Evolutionary conservation across 768 basidiomycete genomes (phyloP), one percentile per base, ranked within the genome.

Genomic region (Auriscalpium microsporum): DNA sequence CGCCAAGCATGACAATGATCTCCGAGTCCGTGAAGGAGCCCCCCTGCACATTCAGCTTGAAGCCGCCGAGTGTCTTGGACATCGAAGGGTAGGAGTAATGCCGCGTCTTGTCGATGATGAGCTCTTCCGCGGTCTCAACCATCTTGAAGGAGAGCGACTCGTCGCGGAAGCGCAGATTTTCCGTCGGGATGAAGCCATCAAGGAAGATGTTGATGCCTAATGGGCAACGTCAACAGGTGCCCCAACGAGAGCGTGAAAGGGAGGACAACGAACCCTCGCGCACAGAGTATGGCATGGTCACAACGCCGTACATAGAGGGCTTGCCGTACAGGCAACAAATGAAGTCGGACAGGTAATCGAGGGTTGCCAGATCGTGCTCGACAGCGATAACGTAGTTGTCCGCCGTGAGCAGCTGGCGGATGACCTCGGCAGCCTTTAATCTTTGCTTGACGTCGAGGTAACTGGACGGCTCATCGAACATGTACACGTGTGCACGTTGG

Each of bases 391-490:
- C 90, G 66, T 98, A 99, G 72, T 90, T 86, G 62, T 81, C 82
- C 0, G 93, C 83, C 8, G 72, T 78, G 49, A 97, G 81, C 55
- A 99, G 75, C 33, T 82, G 81, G 47, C 96, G 92, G 59, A 99
- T 98, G 56, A 94, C 92, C 64, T 94, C 85, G 9, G 96, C 96
- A 14, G 96, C 96, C 66, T 84, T 88, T 62, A 99, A 73, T 65
- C 96, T 89, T 70, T 99, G 96, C 71, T 82, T 90, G 72, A 98
- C 82, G 76, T 99, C 96, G 62, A 99, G 81, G 69, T 98, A 99
- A 76, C 89, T 92, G 35, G 95, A 98, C 14, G 96, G 96, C 68
- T 98, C 96, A 75, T 98, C 94, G 67, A 97, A 97, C 94, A 97
- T 97, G 76, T 96, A 96, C 89, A 99, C 93, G 68, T 99, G 95